A percentile compares a stretch with the other conserved stretches of the same genome.
Evolutionary conservation across 192 early-diverging fungal species (phyloP).

Genomic region (Coemansia sp.): DNA sequence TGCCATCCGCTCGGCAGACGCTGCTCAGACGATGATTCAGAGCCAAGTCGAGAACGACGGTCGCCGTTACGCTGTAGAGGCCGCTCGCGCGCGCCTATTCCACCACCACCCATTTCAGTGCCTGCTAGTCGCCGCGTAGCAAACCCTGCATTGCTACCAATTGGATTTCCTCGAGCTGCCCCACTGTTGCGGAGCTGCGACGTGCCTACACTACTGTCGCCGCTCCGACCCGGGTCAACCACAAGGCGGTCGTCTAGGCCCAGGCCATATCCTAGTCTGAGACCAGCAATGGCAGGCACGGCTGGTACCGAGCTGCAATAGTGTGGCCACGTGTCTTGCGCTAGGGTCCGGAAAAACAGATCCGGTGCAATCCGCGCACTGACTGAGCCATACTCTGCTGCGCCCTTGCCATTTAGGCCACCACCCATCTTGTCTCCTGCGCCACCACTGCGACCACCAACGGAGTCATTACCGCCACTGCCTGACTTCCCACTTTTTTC

Average conservation of each 20-base stretch:
- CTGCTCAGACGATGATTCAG: neutral
- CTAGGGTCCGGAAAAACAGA: slow-evolving; percentile 45
- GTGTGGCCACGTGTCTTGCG: slow-evolving; percentile 52
- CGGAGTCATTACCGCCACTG: neutral
- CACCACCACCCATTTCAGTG: neutral
- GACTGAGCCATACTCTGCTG: neutral
- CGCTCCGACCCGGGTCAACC: neutral
- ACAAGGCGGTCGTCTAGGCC: slow-evolving; percentile 8
- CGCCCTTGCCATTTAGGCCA: neutral
- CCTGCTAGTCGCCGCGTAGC: neutral
- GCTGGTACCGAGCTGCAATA: slow-evolving; percentile 46
- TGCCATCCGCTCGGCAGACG: slow-evolving; percentile 38
- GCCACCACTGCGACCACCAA: neutral
- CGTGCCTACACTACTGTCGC: neutral
- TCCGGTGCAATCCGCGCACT: slow-evolving; percentile 30
- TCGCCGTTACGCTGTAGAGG: neutral
- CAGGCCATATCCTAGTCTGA: slow-evolving; percentile 35
- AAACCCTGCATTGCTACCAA: neutral
- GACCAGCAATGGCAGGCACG: slow-evolving; percentile 29
- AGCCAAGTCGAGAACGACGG: neutral
- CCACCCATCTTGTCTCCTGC: neutral
- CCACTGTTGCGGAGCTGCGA: slow-evolving; percentile 7
- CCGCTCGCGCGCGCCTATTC: neutral
- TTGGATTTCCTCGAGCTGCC: neutral
- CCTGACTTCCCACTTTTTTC: neutral